Evolutionary conservation across 805 yeast genomes (phyloP).

Genomic region (Schwanniomyces yamadae): DNA sequence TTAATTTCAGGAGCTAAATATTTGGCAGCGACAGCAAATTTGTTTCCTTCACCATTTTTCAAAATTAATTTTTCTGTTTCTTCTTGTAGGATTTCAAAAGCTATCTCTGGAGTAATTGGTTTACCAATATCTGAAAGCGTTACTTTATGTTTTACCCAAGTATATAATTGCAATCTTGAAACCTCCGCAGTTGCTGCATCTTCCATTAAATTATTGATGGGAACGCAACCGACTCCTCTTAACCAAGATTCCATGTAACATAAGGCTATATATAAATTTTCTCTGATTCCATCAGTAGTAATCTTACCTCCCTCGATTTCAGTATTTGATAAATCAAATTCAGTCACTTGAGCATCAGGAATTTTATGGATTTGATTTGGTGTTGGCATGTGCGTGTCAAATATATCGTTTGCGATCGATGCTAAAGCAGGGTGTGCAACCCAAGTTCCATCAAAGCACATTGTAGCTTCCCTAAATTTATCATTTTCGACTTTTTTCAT

Average conservation of each 20-base stretch:
- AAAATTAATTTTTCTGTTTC: constrained; percentile 12
- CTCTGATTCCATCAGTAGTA: constrained; percentile 17
- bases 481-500: constrained; percentile 18
- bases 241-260: constrained; percentile 21
- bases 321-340: constrained; percentile 15
- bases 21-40: constrained; percentile 16
- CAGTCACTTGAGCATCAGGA: constrained; percentile 13
- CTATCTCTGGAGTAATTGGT: constrained; percentile 15
- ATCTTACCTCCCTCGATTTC: constrained; percentile 12
- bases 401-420: constrained; percentile 17
- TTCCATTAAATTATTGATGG: constrained; percentile 22
- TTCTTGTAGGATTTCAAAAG: constrained; percentile 11
- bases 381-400: constrained; percentile 19
- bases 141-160: constrained; percentile 20
- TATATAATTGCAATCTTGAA: constrained; percentile 18
- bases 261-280: constrained; percentile 20
- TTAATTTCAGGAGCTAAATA: constrained; percentile 18
- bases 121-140: constrained; percentile 12
- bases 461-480: constrained; percentile 20
- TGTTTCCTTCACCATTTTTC: constrained; percentile 7
- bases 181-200: constrained; percentile 26
- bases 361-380: constrained; percentile 20
- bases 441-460: constrained; percentile 24
- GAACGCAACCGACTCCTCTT: constrained; percentile 21
- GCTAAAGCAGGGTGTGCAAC: constrained; percentile 23